phyloP scores from a whole-genome alignment of 805 yeast genomes.

The Grigorovia humatica region DNA sequence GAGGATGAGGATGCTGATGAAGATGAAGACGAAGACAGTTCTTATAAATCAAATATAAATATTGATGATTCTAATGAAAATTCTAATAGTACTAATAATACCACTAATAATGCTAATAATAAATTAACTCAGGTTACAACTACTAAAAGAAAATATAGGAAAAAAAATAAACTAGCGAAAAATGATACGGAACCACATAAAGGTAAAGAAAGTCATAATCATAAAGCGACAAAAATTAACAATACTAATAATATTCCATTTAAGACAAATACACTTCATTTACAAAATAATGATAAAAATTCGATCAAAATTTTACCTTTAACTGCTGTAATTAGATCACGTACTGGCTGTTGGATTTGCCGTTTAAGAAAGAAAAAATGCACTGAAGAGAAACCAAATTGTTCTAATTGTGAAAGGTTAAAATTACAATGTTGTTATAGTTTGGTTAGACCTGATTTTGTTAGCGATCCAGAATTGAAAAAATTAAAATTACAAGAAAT shows the following conservation, averaged over 20 bases:
- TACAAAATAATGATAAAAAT: conserved; percentile 1
- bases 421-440: conserved; percentile 50
- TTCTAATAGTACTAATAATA: not conserved
- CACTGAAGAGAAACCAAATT: conserved; percentile 52
- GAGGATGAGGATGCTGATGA: not conserved
- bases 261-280: not conserved
- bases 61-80: not conserved
- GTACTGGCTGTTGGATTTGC: conserved; percentile 73
- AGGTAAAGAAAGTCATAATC: too few species aligned
- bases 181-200: not conserved
- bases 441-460: conserved; percentile 42
- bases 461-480: conserved; percentile 35
- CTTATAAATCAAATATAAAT: not conserved
- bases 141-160: not conserved
- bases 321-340: conserved; percentile 31
- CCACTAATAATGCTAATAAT: not conserved
- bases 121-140: not conserved
- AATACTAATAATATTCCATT: not conserved
- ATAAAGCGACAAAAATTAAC: not conserved
- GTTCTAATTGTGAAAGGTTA: conserved; percentile 47
- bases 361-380: conserved; percentile 64
- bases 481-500: conserved; percentile 41
- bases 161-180: not conserved
- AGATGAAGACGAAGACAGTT: not conserved
- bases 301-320: conserved; percentile 10